Conservation (phyloP, 1,139 yeast genomes). For the Ogataea hybrid region DNA sequence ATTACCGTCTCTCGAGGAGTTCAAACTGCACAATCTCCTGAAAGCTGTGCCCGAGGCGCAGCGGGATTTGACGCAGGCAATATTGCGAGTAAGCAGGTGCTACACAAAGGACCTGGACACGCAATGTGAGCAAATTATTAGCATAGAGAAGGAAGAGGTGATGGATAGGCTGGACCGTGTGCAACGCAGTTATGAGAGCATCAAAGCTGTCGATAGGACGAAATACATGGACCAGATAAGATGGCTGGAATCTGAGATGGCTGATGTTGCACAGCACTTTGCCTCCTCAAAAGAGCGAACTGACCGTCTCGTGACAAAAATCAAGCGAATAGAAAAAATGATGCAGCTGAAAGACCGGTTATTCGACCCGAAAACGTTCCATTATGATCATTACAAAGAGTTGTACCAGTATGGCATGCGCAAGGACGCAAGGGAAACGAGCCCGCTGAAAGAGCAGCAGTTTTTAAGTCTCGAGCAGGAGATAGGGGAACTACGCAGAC, state of each 20-base stretch:
- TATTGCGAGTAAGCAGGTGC: constrained; percentile 36
- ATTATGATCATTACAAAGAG: constrained; percentile 31
- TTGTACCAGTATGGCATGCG: constrained; percentile 27
- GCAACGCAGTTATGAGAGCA: constrained; percentile 33
- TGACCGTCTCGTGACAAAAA: constrained; percentile 20
- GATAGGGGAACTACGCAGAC: constrained; percentile 23
- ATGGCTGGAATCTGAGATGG: constrained; percentile 32
- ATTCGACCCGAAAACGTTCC: constrained; percentile 26
- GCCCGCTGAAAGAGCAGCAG: constrained; percentile 24
- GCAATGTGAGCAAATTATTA: constrained; percentile 16
- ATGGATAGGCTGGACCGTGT: constrained; percentile 13
- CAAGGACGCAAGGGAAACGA: constrained; percentile 11
- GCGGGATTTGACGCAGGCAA: constrained; percentile 35
- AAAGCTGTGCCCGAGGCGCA: constrained; percentile 33
- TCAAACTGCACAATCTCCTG: constrained; percentile 39
- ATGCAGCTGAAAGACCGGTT: constrained; percentile 27
- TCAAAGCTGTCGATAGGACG: constrained; percentile 26
- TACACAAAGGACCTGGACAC: constrained; percentile 41
- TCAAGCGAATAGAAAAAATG: constrained; percentile 26
- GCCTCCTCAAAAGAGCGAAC: constrained; percentile 17
- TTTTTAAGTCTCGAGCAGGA: constrained; percentile 26
- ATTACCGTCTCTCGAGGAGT: constrained; percentile 35
- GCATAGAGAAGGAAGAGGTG: constrained; percentile 19
- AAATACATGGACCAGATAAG: constrained; percentile 25
- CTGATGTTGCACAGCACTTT: constrained; percentile 18